Conservation (phyloP, 306 rosid genomes). For the Quercus mongolica region DNA sequence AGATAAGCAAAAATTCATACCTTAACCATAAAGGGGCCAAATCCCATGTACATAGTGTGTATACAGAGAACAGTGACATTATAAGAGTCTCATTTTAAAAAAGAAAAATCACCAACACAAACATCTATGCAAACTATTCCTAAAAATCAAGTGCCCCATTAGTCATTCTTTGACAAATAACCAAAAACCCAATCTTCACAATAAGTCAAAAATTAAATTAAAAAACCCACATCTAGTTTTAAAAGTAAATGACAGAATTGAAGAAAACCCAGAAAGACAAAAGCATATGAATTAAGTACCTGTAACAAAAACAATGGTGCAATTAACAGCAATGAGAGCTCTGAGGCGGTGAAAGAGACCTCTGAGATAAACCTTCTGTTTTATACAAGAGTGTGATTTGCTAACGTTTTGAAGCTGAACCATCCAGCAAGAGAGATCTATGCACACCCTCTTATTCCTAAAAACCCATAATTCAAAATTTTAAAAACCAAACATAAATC, state of each 20-base stretch:
- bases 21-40: too few species aligned
- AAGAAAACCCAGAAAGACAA: neutral
- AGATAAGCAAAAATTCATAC: neutral
- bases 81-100: neutral
- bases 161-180: neutral
- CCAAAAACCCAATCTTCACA: constrained; percentile 8
- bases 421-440: constrained; percentile 87
- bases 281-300: constrained; percentile 28
- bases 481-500: too few species aligned
- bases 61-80: neutral
- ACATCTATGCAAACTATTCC: neutral
- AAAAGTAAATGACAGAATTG: neutral
- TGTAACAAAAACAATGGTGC: constrained; percentile 61
- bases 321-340: constrained; percentile 76
- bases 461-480: constrained; percentile 24
- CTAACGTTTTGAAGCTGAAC: constrained; percentile 69
- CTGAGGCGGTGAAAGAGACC: constrained; percentile 81
- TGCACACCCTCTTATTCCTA: constrained; percentile 82
- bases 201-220: neutral
- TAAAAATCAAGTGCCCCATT: neutral
- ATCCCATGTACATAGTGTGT: neutral
- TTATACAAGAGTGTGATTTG: constrained; percentile 48
- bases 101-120: neutral
- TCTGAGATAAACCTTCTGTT: constrained; percentile 52
- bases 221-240: neutral